phyloP scores from a whole-genome alignment of 179 eudicot genomes.

The Silene noctiflora region DNA sequence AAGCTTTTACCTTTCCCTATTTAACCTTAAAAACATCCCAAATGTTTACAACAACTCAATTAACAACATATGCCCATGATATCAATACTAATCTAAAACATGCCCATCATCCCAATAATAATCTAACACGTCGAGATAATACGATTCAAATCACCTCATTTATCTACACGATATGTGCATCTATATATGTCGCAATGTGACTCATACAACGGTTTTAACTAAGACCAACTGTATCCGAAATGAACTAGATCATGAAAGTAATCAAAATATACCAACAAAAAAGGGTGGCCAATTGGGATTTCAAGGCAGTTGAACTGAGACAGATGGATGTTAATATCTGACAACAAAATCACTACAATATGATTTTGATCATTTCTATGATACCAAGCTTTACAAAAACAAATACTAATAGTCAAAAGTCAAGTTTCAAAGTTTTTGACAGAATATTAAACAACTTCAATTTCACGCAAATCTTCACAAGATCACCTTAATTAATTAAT shows the following conservation, averaged over 20 bases:
- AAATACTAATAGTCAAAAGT: conserved; percentile 35
- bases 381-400: conserved; percentile 17
- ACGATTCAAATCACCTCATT: neutral
- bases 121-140: neutral
- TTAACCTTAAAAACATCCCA: conserved; percentile 6
- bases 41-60: conserved; percentile 3
- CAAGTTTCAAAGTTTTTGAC: conserved; percentile 34
- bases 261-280: conserved; percentile 11
- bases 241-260: neutral
- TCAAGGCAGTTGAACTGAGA: conserved; percentile 16
- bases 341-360: neutral
- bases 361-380: conserved; percentile 29
- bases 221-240: neutral
- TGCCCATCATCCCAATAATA: conserved; percentile 15
- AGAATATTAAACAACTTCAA: conserved; percentile 22
- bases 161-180: neutral
- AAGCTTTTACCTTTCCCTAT: conserved; percentile 24
- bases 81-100: conserved; percentile 23
- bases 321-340: neutral
- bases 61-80: conserved; percentile 11
- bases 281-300: conserved; percentile 19
- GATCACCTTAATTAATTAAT: conserved; percentile 6
- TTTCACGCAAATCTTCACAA: conserved; percentile 28
- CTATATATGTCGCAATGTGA: no score
- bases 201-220: no score